A percentile compares a stretch with the other conserved stretches of the same genome.
phyloP scores from a whole-genome alignment of 148 eudicot genomes.

The Vaccinium vitisidaea region DNA sequence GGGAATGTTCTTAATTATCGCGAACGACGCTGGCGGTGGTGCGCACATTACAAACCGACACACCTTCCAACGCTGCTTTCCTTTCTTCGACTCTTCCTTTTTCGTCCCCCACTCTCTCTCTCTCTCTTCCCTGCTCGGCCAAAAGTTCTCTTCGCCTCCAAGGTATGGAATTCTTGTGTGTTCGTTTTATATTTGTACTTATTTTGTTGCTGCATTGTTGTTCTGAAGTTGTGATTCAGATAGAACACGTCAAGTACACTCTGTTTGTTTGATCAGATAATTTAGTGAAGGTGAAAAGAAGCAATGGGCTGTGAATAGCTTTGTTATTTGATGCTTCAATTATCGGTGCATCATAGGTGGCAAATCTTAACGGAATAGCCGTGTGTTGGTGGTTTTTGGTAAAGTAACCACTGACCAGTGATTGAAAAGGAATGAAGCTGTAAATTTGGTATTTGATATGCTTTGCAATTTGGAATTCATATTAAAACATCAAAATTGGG shows the following conservation, averaged over 20 bases:
- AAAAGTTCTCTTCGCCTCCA: not conserved
- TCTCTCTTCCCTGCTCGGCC: not conserved
- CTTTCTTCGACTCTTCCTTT: not conserved
- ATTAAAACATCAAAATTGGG: not conserved
- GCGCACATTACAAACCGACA: conserved; percentile 4
- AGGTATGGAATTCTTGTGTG: not conserved
- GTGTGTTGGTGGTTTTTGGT: conserved; percentile 4
- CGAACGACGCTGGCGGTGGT: not conserved
- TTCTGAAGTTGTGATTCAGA: not conserved
- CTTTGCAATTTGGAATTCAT: not conserved
- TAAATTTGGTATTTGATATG: not conserved
- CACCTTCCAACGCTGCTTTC: not conserved
- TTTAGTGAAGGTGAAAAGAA: not conserved
- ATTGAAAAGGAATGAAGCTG: not conserved
- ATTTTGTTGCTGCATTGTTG: not conserved
- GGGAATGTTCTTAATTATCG: not conserved
- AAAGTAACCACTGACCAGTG: not conserved
- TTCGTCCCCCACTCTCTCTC: not conserved
- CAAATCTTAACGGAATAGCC: not conserved
- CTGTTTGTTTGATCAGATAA: conserved; percentile 1
- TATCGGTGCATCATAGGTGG: not conserved
- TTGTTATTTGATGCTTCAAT: not conserved
- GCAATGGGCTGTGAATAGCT: not conserved
- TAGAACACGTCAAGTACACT: not conserved
- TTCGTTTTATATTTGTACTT: not conserved